Percentiles rank a stretch among this genome's conserved stretches.
Conservation (phyloP, 2,329 filamentous ascomycete species). For the Nothophoma quercina region DNA sequence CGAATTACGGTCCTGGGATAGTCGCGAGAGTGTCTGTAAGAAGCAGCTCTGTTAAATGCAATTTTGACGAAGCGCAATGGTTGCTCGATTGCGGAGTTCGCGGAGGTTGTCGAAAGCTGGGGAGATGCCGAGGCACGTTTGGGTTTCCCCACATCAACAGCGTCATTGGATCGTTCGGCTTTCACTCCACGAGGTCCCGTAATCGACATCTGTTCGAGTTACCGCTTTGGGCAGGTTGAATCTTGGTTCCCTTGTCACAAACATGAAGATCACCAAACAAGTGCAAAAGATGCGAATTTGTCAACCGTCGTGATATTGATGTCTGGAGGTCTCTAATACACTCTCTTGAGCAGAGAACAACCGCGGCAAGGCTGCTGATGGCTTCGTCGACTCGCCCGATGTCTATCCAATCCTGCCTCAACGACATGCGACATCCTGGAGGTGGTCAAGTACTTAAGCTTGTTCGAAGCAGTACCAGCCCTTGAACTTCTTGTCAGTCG, state of each 20-base stretch:
- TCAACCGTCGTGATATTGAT: too few relatives aligned
- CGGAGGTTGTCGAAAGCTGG: conserved; percentile 34
- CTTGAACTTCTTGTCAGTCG: conserved; percentile 11
- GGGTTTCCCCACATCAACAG: neutral
- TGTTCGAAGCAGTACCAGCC: conserved; percentile 17
- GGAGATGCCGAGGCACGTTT: conserved; percentile 38
- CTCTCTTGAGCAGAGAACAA: too few relatives aligned
- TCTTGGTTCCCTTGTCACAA: too few relatives aligned
- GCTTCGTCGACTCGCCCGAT: too few relatives aligned
- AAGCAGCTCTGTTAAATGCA: neutral
- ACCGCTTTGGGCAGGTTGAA: conserved; percentile 1
- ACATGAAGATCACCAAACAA: too few relatives aligned
- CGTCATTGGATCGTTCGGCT: neutral
- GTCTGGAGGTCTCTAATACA: too few relatives aligned
- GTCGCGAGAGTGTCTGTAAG: neutral
- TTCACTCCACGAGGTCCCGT: conserved; percentile 6
- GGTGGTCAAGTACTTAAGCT: neutral
- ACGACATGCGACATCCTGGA: too few relatives aligned
- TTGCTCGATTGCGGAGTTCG: conserved; percentile 26
- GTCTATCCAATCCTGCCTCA: too few relatives aligned
- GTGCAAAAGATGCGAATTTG: too few relatives aligned
- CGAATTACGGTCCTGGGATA: neutral
- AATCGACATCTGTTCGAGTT: neutral
- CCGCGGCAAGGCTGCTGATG: too few relatives aligned
- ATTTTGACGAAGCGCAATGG: conserved; percentile 3